Percentiles rank a stretch among this genome's conserved stretches.
Evolutionary conservation across 108 stramenopile genomes (phyloP).

Genomic region (Skeletonema tropicum): DNA sequence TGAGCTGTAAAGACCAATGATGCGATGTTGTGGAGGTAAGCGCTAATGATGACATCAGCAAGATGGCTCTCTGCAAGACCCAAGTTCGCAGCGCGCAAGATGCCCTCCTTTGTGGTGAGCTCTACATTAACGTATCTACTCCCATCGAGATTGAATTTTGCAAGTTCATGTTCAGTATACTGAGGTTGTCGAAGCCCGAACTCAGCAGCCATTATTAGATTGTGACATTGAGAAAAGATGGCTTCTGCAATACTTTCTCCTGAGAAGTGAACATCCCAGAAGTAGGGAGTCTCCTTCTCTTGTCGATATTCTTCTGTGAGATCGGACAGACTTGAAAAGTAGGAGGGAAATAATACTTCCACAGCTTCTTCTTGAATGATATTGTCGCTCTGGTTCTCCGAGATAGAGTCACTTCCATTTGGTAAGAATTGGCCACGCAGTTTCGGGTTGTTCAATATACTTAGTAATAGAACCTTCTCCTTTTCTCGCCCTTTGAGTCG

Average conservation of each 20-base stretch:
- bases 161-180: constrained; percentile 41
- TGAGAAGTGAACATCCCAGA: constrained; percentile 58
- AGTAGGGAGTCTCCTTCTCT: constrained; percentile 43
- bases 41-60: constrained; percentile 50
- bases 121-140: constrained; percentile 58
- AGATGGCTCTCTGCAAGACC: constrained; percentile 38
- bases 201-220: constrained; percentile 40
- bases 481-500: neutral
- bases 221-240: constrained; percentile 41
- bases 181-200: constrained; percentile 46
- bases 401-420: neutral
- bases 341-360: constrained; percentile 5
- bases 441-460: neutral
- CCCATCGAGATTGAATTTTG: constrained; percentile 31
- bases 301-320: constrained; percentile 25
- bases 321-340: constrained; percentile 33
- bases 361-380: neutral
- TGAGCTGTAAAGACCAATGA: constrained; percentile 22
- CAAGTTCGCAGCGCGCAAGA: constrained; percentile 42
- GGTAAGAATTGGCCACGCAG: neutral
- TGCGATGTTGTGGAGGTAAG: constrained; percentile 32
- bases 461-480: neutral
- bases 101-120: constrained; percentile 39
- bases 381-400: neutral
- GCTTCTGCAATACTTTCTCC: constrained; percentile 53